A percentile compares a stretch with the other conserved stretches of the same genome.
These are phyloP conservation scores for Caloboletus inedulis DNA, from an alignment of 1,284 basidiomycete species.

Conservation along the genomic window DNA sequence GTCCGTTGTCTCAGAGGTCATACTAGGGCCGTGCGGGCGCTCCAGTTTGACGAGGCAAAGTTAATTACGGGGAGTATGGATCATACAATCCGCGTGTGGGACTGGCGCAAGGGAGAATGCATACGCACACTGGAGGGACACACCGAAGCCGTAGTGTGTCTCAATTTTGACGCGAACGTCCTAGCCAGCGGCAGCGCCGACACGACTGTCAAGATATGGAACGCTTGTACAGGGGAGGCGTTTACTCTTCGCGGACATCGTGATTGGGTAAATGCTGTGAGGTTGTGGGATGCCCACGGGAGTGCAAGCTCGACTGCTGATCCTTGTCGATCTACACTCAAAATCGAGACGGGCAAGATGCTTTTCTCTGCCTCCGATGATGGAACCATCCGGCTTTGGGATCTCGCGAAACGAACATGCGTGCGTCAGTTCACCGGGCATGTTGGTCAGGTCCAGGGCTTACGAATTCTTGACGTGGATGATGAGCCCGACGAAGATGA, in stretches of 20 bases:
- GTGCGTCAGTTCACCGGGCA: slow-evolving; percentile 87
- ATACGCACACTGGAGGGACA: slow-evolving; percentile 87
- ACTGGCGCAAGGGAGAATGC: slow-evolving; percentile 94
- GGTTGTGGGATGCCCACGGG: slow-evolving; percentile 82
- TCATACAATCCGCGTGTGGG: slow-evolving; percentile 93
- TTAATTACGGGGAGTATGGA: slow-evolving; percentile 98
- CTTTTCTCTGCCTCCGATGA: slow-evolving; percentile 97
- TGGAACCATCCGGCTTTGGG: slow-evolving; percentile 92
- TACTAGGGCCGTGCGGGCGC: slow-evolving; percentile 83
- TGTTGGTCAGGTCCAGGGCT: slow-evolving; percentile 91
- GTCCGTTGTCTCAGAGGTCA: slow-evolving; percentile 87
- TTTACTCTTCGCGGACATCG: slow-evolving; percentile 91
- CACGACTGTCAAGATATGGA: slow-evolving; percentile 92
- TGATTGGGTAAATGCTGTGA: slow-evolving; percentile 97
- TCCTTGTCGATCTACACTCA: slow-evolving; percentile 32
- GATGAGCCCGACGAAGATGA: slow-evolving; percentile 41
- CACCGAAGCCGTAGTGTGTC: slow-evolving; percentile 87
- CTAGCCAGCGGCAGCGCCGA: slow-evolving; percentile 91
- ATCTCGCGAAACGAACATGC: slow-evolving; percentile 78
- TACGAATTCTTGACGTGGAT: slow-evolving; percentile 73
- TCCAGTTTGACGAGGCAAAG: slow-evolving; percentile 96
- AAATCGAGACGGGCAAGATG: slow-evolving; percentile 84
- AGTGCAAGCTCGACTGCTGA: slow-evolving; percentile 40
- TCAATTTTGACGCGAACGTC: slow-evolving; percentile 91
- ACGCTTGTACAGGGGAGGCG: slow-evolving; percentile 88